Base-by-base conservation (phyloP, 2,329 filamentous ascomycete genomes). In the Xylariaceae sp. region DNA sequence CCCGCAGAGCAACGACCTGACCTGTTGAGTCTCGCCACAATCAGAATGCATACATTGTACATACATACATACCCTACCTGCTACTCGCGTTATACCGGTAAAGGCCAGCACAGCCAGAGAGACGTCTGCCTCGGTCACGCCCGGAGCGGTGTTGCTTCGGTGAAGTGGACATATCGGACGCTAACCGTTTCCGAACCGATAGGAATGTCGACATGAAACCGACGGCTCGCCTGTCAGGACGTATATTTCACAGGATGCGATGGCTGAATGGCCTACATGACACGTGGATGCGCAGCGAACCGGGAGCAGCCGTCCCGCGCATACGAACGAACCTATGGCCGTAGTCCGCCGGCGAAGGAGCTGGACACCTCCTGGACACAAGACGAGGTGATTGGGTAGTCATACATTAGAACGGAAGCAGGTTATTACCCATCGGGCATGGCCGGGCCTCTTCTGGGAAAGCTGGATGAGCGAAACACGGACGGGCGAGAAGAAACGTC, bases 341-440 rank as follows among this genome's bases (percentile, higher is more conserved):
- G 42, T 45, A 23, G 47, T 11, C 47, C 47, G 4, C 15, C 17
- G 18, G 47, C 48, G 18, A 49, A 47, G 47, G 37, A 49, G 17
- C 17, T 11, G 35, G 34, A 30, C 23, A 53, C 35, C 44, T 11
- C 35, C 30, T 15, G 51, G 45, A 13, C 30, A 42, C 39, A 34
- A 37, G 51, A 42, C 51, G 18, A 54, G 53, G 18, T 35, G 35
- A 51, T 47, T 30, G 45, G 52, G 53, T 58, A 49, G 57, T 48
- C 17, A 34, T 53, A 23, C 51, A 23, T 44, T 48, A 39, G n/a
- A 23, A 3, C n/a, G 42, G 30, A 53, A 56, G 35, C 35, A 9
- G 34, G 17, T 37, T 30, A 30, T 49, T 11, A 49, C 47, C 47
- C 3, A 17, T 60, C 23, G 15, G 45, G 47, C 30, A 55, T 42